Base-by-base conservation (phyloP, 371 early-diverging fungal species). In the Cokeromyces recurvatus region DNA sequence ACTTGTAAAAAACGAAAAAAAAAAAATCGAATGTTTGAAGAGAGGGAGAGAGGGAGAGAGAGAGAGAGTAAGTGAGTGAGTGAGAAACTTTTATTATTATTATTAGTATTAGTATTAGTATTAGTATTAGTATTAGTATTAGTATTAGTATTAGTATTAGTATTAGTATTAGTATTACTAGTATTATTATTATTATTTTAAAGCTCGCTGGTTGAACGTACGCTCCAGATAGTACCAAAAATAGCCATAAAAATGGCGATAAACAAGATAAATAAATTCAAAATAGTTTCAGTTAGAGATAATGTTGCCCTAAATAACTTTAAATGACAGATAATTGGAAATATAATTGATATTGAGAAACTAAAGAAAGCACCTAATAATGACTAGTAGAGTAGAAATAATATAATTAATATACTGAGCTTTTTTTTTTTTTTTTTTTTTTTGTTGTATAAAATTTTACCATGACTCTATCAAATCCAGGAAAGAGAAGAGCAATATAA, bases 381-480 rank as follows among this genome's bases (percentile, higher is more conserved):
- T 2, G 79, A 58, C 74, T 74, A 19, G 3, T 29, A 4, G 32
- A 14, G 7, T 4, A 29, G 16, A 31, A 12, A 21, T 9, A 2
- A 20, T 14, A 32, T 37, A 14, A 27, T 31, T n/a, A 17, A 11
- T 14, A 9, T 4, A 34, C 4, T n/a, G 6, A 32, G 12, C 11
- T 34, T 2, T 71, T 51, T n/a, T 16, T 15, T 12, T 15, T 16
- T 12, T 10, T 5, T 51, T 9, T 8, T 3, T 27, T 21, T 48
- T 23, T 19, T 9, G n/a, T 14, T 35, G 4, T 14, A 15, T 4
- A 19, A 35, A 9, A 19, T 43, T 39, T 43, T 65, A 74, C 82
- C 76, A 85, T 80, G 6, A 84, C 64, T 38, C 53, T 43, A 38
- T 82, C 71, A 53, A 87, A 87, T 17, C 65, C 62, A 8, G 86